Percentiles rank a stretch among this genome's conserved stretches.
Conservation (phyloP, 2,329 filamentous ascomycete genomes). For the Ascochyta rabiei region DNA sequence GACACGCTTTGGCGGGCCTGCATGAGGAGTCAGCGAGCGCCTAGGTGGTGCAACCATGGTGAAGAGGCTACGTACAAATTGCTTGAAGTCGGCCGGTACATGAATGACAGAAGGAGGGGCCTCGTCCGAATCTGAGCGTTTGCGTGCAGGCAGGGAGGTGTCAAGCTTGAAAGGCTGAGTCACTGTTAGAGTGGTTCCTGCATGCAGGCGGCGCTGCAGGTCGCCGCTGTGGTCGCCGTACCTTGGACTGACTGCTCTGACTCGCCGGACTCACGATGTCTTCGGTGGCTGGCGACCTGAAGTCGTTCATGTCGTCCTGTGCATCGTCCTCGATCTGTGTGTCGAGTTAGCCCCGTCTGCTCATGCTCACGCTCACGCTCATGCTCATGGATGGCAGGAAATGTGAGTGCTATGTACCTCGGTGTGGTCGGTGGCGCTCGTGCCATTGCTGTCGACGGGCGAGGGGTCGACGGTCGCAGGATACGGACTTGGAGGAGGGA, state of each 20-base stretch:
- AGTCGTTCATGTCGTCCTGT: conserved; percentile 55
- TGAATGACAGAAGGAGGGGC: conserved; percentile 91
- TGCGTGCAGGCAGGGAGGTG: conserved; percentile 49
- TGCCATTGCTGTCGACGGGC: conserved; percentile 84
- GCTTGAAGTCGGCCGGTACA: conserved; percentile 80
- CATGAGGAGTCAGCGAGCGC: conserved; percentile 32
- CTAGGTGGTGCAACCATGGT: conserved; percentile 37
- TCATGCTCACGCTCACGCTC: background rate
- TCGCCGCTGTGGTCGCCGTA: conserved; percentile 21
- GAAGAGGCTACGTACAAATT: conserved; percentile 65
- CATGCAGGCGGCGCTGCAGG: conserved; percentile 2
- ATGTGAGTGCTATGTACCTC: conserved; percentile 54
- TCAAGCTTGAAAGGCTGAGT: conserved; percentile 53
- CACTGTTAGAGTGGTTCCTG: conserved; percentile 6
- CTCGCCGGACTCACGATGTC: conserved; percentile 45
- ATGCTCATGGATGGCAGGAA: background rate
- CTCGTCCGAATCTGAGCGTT: conserved; percentile 67
- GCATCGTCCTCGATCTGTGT: conserved; percentile 74
- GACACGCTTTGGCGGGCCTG: conserved; percentile 41
- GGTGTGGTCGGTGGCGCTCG: conserved; percentile 79
- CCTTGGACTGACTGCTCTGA: conserved; percentile 40
- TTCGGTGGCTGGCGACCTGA: conserved; percentile 46
- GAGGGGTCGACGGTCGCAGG: conserved; percentile 76
- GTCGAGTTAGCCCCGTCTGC: conserved; percentile 28
- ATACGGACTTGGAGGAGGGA: conserved; percentile 58